Percentiles rank a stretch among this genome's conserved stretches.
Evolutionary conservation across 2,329 filamentous ascomycete species (phyloP).

Genomic region (Zalaria sp.): DNA sequence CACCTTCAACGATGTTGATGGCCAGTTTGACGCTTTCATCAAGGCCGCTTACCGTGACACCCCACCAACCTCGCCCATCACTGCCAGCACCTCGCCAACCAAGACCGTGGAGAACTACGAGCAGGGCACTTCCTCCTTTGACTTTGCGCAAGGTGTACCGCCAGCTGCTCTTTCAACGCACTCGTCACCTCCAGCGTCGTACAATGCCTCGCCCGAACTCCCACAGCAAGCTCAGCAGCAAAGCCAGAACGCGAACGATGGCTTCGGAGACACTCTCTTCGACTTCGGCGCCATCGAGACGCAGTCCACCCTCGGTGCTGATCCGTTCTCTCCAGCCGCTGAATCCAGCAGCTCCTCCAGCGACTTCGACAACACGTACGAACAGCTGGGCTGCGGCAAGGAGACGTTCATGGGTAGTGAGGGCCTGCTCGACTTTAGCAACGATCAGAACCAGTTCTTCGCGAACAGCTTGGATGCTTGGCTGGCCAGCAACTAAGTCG

Average conservation of each 20-base stretch:
- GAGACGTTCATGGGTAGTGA: slow-evolving; percentile 6
- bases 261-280: slow-evolving; percentile 4
- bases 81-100: slow-evolving; percentile 2
- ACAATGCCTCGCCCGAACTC: slow-evolving; percentile 1
- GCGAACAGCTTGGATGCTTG: slow-evolving; percentile 3
- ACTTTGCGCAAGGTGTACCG: background rate
- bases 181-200: background rate
- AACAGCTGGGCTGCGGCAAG: background rate
- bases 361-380: slow-evolving; percentile 2
- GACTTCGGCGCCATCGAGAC: slow-evolving; percentile 6
- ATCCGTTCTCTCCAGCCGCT: slow-evolving; percentile 4
- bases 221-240: slow-evolving; percentile 1
- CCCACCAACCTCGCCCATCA: slow-evolving; percentile 7
- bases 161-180: background rate
- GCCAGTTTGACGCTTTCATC: slow-evolving; percentile 4
- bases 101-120: background rate
- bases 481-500: background rate
- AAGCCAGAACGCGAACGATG: slow-evolving; percentile 1
- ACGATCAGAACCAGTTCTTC: slow-evolving; percentile 2
- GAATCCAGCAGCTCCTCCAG: slow-evolving; percentile 1
- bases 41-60: slow-evolving; percentile 5
- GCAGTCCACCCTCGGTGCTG: slow-evolving; percentile 5
- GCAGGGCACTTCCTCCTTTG: background rate
- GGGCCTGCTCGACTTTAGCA: slow-evolving; percentile 4
- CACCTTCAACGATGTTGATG: background rate